Evolutionary conservation across 2,329 filamentous ascomycete genomes (phyloP).

Genomic region (Magnaporthales sp.): DNA sequence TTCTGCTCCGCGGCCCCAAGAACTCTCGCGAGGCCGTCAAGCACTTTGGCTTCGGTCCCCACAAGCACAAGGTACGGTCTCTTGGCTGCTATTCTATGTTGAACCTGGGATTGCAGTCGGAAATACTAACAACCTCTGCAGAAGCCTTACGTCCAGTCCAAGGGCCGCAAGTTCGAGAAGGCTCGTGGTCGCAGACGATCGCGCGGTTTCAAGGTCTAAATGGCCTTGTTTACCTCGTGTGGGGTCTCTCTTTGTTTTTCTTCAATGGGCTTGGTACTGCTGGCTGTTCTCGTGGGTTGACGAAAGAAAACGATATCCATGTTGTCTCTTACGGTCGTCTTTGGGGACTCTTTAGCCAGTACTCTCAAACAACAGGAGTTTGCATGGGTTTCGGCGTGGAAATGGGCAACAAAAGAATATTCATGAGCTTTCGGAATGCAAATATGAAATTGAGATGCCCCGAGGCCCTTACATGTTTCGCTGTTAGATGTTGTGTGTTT

Average conservation of each 20-base stretch:
- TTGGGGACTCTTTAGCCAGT: constrained; percentile 3
- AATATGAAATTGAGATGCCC: constrained; percentile 8
- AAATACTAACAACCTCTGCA: constrained; percentile 33
- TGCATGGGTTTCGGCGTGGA: constrained; percentile 8
- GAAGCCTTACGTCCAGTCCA: constrained; percentile 96
- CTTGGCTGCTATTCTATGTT: constrained; percentile 5
- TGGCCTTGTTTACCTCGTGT: constrained; percentile 13
- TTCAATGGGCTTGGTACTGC: constrained; percentile 1
- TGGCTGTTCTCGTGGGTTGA: background rate
- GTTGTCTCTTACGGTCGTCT: constrained; percentile 1
- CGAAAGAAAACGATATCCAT: background rate
- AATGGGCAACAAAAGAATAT: constrained; percentile 6
- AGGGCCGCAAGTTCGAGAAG: constrained; percentile 99
- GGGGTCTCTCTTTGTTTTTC: constrained; percentile 4
- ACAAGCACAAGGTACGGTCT: constrained; percentile 81
- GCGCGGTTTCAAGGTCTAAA: constrained; percentile 99
- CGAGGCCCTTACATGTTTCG: background rate
- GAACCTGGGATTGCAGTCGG: background rate
- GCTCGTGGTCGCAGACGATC: constrained; percentile 98
- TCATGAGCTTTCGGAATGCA: constrained; percentile 5
- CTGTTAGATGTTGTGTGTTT: background rate
- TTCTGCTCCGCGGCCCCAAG: constrained; percentile 96
- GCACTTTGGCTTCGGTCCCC: constrained; percentile 98
- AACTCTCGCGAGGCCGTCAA: constrained; percentile 96
- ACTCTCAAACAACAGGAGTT: constrained; percentile 5